Evolutionary conservation across 2,329 filamentous ascomycete species (phyloP).

Genomic region (Xylaria sp.): DNA sequence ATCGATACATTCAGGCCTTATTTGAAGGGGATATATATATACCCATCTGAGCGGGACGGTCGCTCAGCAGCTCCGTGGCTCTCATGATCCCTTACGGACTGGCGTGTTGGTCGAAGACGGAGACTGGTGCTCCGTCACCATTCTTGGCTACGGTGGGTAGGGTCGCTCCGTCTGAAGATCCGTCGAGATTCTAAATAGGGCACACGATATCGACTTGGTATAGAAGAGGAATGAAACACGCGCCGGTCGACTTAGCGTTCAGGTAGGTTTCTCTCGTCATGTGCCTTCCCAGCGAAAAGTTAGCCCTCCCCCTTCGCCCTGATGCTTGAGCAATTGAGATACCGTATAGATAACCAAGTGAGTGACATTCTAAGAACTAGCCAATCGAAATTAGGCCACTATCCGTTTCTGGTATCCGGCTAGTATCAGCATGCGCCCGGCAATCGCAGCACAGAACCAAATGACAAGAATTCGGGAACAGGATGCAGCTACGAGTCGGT

Average conservation of each 20-base stretch:
- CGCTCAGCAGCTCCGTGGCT: not conserved
- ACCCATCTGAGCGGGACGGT: not conserved
- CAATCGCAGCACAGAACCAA: not conserved
- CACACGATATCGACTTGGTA: not conserved
- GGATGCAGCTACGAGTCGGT: not conserved
- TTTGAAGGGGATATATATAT: conserved; percentile 6
- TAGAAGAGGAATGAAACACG: not conserved
- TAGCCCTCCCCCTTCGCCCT: not conserved
- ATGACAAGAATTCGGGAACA: not conserved
- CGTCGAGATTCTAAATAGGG: not conserved
- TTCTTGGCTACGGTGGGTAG: conserved; percentile 8
- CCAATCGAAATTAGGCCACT: conserved; percentile 17
- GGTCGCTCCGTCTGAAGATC: conserved; percentile 1
- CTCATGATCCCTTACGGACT: conserved; percentile 2
- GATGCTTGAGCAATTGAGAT: not conserved
- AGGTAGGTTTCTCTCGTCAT: not conserved
- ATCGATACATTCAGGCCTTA: not conserved
- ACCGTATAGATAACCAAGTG: not conserved
- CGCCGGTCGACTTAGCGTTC: not conserved
- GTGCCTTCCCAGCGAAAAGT: not conserved
- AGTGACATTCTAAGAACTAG: not conserved
- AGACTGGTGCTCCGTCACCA: conserved; percentile 30
- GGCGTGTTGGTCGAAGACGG: conserved; percentile 11
- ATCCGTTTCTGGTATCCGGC: conserved; percentile 19
- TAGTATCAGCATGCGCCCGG: not conserved